These are phyloP conservation scores for Nicotiana undulata DNA, from an alignment of 257 asterid species.

Conservation along the genomic window DNA sequence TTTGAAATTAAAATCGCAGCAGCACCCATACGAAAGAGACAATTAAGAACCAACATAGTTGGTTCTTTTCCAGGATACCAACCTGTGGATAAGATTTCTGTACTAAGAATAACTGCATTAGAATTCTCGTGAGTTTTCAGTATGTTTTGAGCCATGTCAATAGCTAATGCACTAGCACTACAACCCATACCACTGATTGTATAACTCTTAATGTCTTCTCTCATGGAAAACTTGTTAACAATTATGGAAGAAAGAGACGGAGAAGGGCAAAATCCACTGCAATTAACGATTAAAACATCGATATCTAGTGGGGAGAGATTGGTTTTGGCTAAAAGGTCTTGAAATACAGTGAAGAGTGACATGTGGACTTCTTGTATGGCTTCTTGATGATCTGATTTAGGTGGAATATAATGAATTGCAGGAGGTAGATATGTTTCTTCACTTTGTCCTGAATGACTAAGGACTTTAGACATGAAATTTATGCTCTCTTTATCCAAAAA, in stretches of 20 bases:
- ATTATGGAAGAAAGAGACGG: slow-evolving; percentile 68
- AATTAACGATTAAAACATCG: slow-evolving; percentile 69
- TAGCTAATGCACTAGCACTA: slow-evolving; percentile 66
- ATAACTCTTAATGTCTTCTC: slow-evolving; percentile 60
- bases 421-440: slow-evolving; percentile 71
- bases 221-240: slow-evolving; percentile 38
- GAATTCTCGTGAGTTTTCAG: slow-evolving; percentile 32
- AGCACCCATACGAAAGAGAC: slow-evolving; percentile 74
- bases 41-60: slow-evolving; percentile 56
- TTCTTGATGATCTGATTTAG: slow-evolving; percentile 49
- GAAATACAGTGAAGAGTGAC: slow-evolving; percentile 56
- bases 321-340: slow-evolving; percentile 44
- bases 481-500: slow-evolving; percentile 42
- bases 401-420: slow-evolving; percentile 57
- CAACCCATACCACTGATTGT: slow-evolving; percentile 88
- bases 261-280: slow-evolving; percentile 85
- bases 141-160: slow-evolving; percentile 55
- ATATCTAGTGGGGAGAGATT: slow-evolving; percentile 29
- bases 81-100: slow-evolving; percentile 79
- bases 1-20: slow-evolving; percentile 60
- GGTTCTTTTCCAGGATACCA: slow-evolving; percentile 72
- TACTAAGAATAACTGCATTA: slow-evolving; percentile 61
- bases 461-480: slow-evolving; percentile 53
- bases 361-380: slow-evolving; percentile 48
- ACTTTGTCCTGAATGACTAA: slow-evolving; percentile 62